Percentiles rank a stretch among this genome's conserved stretches.
phyloP scores from a whole-genome alignment of 192 early-diverging fungal species.

The Gaertneriomyces semiglobifer region DNA sequence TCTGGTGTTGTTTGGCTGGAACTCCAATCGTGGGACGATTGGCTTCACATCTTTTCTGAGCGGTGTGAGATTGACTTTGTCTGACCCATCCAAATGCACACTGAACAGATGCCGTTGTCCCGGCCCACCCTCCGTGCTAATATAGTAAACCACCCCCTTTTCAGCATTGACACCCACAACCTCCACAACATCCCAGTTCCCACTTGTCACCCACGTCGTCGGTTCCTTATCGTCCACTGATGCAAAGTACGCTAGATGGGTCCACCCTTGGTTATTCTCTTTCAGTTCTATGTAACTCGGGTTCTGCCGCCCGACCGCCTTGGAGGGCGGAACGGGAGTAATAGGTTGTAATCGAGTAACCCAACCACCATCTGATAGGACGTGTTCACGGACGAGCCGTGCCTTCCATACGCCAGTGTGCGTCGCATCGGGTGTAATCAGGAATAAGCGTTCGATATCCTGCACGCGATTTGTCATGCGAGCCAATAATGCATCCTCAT shows the following conservation, averaged over 20 bases:
- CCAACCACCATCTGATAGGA: conserved; percentile 49
- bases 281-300: conserved; percentile 48
- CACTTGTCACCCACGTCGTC: conserved; percentile 43
- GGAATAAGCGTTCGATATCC: conserved; percentile 68
- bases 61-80: conserved; percentile 40
- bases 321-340: conserved; percentile 31
- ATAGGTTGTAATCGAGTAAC: conserved; percentile 34
- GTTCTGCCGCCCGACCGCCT: conserved; percentile 21
- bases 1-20: not conserved
- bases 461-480: conserved; percentile 88
- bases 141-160: conserved; percentile 43
- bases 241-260: conserved; percentile 47
- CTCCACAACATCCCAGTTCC: conserved; percentile 44
- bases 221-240: conserved; percentile 21
- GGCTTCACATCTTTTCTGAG: not conserved
- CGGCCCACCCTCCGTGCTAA: conserved; percentile 42
- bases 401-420: conserved; percentile 56
- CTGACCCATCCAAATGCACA: conserved; percentile 29
- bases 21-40: conserved; percentile 1
- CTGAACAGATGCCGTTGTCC: conserved; percentile 52
- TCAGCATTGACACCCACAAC: conserved; percentile 40
- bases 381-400: conserved; percentile 67
- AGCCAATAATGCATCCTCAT: conserved; percentile 58
- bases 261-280: conserved; percentile 44
- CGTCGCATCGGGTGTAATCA: conserved; percentile 47